phyloP scores from a whole-genome alignment of 257 asterid species.

The Solanum megistacrolobum region DNA sequence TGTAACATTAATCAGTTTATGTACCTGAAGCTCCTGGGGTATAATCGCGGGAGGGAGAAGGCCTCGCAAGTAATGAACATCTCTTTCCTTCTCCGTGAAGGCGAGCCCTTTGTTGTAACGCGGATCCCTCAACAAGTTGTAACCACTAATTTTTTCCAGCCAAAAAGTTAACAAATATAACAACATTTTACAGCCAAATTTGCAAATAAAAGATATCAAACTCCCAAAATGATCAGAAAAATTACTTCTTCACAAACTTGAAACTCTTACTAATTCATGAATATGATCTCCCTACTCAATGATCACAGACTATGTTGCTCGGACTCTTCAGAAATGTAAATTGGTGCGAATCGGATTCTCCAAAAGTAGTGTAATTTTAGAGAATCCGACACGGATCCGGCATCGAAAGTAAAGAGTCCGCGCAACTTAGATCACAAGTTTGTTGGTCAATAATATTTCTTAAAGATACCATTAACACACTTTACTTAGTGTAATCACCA shows the following conservation, averaged over 20 bases:
- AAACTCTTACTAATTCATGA: background rate
- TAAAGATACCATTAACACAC: background rate
- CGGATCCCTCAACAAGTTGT: conserved; percentile 68
- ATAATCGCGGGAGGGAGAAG: conserved; percentile 58
- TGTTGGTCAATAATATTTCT: background rate
- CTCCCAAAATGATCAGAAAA: background rate
- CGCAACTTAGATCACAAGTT: background rate
- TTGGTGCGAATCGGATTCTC: background rate
- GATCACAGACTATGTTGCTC: background rate
- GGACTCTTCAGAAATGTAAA: background rate
- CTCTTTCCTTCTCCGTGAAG: conserved; percentile 69
- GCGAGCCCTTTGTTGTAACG: conserved; percentile 87
- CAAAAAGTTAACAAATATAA: background rate
- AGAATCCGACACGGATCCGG: fast-evolving
- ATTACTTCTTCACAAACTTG: background rate
- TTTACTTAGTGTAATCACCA: background rate
- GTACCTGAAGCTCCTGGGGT: conserved; percentile 70
- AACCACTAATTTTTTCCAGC: conserved; percentile 34
- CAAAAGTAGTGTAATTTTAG: background rate
- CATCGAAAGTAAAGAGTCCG: background rate
- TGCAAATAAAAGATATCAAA: background rate
- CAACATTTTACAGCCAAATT: background rate
- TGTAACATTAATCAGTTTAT: background rate
- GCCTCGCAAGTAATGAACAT: conserved; percentile 72
- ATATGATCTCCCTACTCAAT: background rate